Evolutionary conservation across 345 rosid species (phyloP), one percentile per base, ranked within the genome.

Genomic region (Excoecaria agallocha): DNA sequence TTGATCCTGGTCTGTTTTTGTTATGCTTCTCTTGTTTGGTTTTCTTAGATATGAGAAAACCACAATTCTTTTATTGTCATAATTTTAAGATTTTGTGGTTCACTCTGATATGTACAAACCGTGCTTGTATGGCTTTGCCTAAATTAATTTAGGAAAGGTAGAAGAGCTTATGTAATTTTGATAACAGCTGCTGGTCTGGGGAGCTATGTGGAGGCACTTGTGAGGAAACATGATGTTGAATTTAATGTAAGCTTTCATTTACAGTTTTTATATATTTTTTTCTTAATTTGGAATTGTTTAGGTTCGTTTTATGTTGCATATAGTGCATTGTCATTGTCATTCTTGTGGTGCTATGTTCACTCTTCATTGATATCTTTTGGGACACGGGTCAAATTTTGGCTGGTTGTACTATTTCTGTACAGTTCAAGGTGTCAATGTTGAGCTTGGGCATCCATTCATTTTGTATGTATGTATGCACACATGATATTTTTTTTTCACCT

Each of bases 121-220:
- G 25, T 55, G 43, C 17, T 5, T 54, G 35, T 45, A 12, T 55
- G 41, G 17, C 49, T 62, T 75, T 20, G 37, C 58, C 64, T 66
- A 51, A 22, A 70, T 35, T 54, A 16, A 60, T 64, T 43, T 66
- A 56, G 17, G 59, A 45, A 43, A 70, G 41, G 79, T 19, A 15
- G 48, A 71, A 68, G 22, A 13, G 64, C 66, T 70, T 5, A 82
- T 59, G 12, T 77, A 5, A 46, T 80, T 55, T 54, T 79, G 66
- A 79, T 73, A 79, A 75, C 89, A 95, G 99, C 94, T 86, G 90
- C 99, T 76, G 97, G 98, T 72, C 83, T 95, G 79, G 98, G 99
- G 80, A 91, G 88, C 89, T 90, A 93, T 73, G 97, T 95, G 71
- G 99, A 95, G 85, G 93, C 96, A 20, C 91, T 91, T 78, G 92